Conservation (phyloP, 192 early-diverging fungal genomes). For the Gonapodya prolifera region DNA sequence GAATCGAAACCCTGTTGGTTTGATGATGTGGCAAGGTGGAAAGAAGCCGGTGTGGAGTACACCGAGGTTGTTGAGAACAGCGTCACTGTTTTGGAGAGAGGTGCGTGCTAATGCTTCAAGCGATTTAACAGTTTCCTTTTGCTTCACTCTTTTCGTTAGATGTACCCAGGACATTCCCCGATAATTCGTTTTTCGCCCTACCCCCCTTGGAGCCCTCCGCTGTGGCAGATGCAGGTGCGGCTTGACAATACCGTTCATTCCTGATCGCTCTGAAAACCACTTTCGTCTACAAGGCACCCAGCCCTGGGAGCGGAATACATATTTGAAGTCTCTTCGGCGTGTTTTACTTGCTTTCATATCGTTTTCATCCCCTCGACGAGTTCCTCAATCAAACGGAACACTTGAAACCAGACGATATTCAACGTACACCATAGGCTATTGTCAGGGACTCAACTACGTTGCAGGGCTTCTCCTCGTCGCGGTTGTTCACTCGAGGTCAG, state of each 20-base stretch:
- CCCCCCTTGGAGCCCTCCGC: background rate
- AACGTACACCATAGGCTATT: constrained; percentile 1
- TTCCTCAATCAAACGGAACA: background rate
- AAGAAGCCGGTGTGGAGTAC: background rate
- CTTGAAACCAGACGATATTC: background rate
- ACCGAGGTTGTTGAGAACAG: background rate
- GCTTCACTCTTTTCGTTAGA: background rate
- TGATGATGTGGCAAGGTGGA: background rate
- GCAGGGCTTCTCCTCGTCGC: background rate
- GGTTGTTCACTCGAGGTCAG: background rate
- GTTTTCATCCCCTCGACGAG: background rate
- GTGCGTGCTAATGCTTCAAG: background rate
- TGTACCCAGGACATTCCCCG: background rate
- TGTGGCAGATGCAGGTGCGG: too few relatives aligned
- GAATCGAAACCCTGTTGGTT: background rate
- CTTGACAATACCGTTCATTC: too few relatives aligned
- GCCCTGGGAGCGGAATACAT: background rate
- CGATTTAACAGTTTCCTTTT: background rate
- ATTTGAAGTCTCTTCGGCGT: background rate
- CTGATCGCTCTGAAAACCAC: background rate
- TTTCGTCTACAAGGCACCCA: background rate
- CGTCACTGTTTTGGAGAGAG: background rate
- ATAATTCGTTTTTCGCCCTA: background rate
- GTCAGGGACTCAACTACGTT: background rate
- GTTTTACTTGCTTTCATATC: background rate